Evolutionary conservation across 2,329 filamentous ascomycete species (phyloP), one percentile per base, ranked within the genome.

Genomic region (Magnaporthiopsis poae): DNA sequence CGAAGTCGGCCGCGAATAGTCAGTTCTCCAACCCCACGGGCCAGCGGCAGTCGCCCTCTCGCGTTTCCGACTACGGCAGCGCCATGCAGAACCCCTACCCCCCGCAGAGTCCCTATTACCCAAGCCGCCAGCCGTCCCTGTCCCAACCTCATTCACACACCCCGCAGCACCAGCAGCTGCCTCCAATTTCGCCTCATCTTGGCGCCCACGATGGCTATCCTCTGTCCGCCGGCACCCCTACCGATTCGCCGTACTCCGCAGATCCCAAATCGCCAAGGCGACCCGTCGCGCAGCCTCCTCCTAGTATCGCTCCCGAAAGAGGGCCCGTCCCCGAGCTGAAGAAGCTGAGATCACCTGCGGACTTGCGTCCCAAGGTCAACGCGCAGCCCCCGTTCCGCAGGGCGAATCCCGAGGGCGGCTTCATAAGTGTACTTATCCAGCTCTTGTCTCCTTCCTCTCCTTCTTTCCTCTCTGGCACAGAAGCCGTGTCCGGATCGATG

Each of bases 401-500:
- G 78, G 95, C 95, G 66, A 96, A 96, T 72, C 95, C 95, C 1
- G 95, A 99, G 75, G 95, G 95, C 65, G 95, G 95, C 63, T 99
- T 99, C 75, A 96, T 99, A 76, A 98, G 95, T 77, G 92, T 96
- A 84, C 79, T 90, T 74, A 11, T 65, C 8, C 29, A 33, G n/a
- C 15, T 18, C 18, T 36, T 29, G 62, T 68, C 31, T 70, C 27
- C 61, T n/a, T 31, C 59, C 60, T 27, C 64, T 66, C 66, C 61
- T 15, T 21, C 25, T 7, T 18, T 62, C 29, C 18, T 13, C 15
- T 9, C 5, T 25, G 61, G 31, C 59, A 36, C n/a, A 27, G 11
- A 46, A 29, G 31, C 27, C 7, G 18, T 33, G 1, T 13, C 1
- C 5, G 13, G 27, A 15, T 33, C 11, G 21, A 21, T 56, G 46